Conservation (phyloP, 1,139 yeast genomes). For the Candida sojae region DNA sequence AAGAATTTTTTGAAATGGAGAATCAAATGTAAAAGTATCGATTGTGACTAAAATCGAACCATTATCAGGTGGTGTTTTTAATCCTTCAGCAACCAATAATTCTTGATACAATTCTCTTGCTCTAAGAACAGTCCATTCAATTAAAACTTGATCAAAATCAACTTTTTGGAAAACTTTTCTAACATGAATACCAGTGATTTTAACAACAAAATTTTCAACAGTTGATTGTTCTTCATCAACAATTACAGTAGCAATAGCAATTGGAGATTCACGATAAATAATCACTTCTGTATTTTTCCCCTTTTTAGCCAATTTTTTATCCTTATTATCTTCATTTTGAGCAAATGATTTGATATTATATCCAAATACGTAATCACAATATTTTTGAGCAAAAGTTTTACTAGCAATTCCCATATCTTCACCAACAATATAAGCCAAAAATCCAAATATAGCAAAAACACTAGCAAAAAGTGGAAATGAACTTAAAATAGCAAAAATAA, state of each 20-base stretch:
- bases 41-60: constrained; percentile 37
- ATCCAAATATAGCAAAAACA: constrained; percentile 28
- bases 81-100: constrained; percentile 23
- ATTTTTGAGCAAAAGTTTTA: constrained; percentile 31
- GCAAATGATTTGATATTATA: constrained; percentile 50
- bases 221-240: constrained; percentile 38
- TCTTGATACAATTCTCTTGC: constrained; percentile 42
- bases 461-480: constrained; percentile 26
- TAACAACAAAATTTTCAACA: constrained; percentile 42
- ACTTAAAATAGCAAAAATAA: constrained; percentile 25
- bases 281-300: constrained; percentile 56
- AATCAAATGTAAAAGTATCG: constrained; percentile 58
- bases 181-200: constrained; percentile 59
- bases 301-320: constrained; percentile 25
- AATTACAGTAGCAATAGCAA: constrained; percentile 54
- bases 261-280: constrained; percentile 65
- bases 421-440: constrained; percentile 29
- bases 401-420: constrained; percentile 53
- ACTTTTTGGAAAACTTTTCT: constrained; percentile 65
- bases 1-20: constrained; percentile 33
- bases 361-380: constrained; percentile 51
- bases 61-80: constrained; percentile 22
- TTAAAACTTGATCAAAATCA: constrained; percentile 61
- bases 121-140: constrained; percentile 60
- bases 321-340: constrained; percentile 25